phyloP scores from a whole-genome alignment of 2,329 filamentous ascomycete genomes.

The Huntiella abstrusa region DNA sequence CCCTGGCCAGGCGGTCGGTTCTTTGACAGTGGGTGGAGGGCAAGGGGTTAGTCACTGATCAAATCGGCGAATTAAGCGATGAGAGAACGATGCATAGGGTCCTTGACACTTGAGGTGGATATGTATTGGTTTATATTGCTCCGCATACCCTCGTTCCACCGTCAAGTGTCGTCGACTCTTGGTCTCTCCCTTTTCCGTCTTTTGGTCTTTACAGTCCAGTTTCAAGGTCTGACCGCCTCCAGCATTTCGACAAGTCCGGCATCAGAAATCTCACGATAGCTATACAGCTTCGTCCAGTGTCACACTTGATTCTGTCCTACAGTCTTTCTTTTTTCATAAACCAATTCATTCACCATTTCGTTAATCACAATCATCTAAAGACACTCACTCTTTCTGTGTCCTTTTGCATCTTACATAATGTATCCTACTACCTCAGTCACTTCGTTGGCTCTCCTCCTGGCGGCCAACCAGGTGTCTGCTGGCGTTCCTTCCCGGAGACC shows the following conservation, averaged over 20 bases:
- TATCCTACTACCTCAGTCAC: slow-evolving; percentile 16
- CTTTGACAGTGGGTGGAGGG: too few relatives aligned
- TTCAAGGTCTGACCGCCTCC: too few relatives aligned
- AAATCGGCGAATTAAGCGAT: too few relatives aligned
- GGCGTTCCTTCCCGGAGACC: background rate
- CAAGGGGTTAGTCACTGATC: too few relatives aligned
- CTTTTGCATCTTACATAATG: slow-evolving; percentile 3
- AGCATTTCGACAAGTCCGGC: background rate
- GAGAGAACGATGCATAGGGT: too few relatives aligned
- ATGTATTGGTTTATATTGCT: too few relatives aligned
- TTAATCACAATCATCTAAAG: background rate
- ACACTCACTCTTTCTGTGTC: background rate
- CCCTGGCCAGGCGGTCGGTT: too few relatives aligned
- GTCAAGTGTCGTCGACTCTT: too few relatives aligned
- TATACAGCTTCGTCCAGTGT: background rate
- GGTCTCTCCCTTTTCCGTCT: background rate
- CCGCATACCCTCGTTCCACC: too few relatives aligned
- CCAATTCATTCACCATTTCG: background rate
- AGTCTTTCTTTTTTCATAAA: background rate
- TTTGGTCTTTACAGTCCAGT: background rate
- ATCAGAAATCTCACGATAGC: slow-evolving; percentile 3
- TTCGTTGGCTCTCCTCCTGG: slow-evolving; percentile 14
- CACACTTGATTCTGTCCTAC: background rate
- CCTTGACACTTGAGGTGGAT: too few relatives aligned
- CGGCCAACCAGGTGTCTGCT: slow-evolving; percentile 8